These are phyloP conservation scores for Coprinopsis cinerea DNA, from an alignment of 768 basidiomycete species.

Conservation along the genomic window DNA sequence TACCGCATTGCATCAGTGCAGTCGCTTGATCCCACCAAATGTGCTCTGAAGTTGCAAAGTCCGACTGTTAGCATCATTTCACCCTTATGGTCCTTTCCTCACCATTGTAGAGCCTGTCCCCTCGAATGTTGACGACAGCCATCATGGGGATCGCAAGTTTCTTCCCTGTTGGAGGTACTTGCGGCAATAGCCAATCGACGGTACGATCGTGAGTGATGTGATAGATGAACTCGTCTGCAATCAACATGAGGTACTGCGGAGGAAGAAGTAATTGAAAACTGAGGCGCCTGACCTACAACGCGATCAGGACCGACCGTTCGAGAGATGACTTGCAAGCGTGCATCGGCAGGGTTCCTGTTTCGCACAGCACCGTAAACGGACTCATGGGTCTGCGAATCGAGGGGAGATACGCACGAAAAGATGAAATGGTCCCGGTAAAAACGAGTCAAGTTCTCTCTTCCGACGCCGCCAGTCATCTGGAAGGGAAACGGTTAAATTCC, in stretches of 20 bases:
- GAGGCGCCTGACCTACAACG: constrained; percentile 36
- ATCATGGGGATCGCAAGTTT: constrained; percentile 46
- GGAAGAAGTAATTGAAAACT: background rate
- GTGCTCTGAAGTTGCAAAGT: constrained; percentile 26
- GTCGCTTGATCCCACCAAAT: constrained; percentile 43
- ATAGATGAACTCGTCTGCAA: constrained; percentile 45
- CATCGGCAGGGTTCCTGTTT: constrained; percentile 42
- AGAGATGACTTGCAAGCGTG: constrained; percentile 38
- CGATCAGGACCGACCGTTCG: constrained; percentile 47
- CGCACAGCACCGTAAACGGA: background rate
- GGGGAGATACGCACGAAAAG: constrained; percentile 32
- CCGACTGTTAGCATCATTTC: background rate
- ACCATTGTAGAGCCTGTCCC: constrained; percentile 15
- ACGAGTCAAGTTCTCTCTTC: constrained; percentile 39
- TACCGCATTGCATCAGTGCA: constrained; percentile 29
- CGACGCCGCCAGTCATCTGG: constrained; percentile 53
- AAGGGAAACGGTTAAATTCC: background rate
- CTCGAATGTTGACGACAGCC: constrained; percentile 46
- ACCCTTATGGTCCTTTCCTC: background rate
- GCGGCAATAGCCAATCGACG: constrained; percentile 46
- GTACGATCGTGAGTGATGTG: constrained; percentile 37
- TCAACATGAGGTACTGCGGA: background rate
- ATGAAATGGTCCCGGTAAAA: constrained; percentile 57
- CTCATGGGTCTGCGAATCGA: background rate
- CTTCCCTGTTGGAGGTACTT: constrained; percentile 46